Base-by-base conservation (phyloP, 202 grass and related monocot genomes). In the Saccharum hybrid region DNA sequence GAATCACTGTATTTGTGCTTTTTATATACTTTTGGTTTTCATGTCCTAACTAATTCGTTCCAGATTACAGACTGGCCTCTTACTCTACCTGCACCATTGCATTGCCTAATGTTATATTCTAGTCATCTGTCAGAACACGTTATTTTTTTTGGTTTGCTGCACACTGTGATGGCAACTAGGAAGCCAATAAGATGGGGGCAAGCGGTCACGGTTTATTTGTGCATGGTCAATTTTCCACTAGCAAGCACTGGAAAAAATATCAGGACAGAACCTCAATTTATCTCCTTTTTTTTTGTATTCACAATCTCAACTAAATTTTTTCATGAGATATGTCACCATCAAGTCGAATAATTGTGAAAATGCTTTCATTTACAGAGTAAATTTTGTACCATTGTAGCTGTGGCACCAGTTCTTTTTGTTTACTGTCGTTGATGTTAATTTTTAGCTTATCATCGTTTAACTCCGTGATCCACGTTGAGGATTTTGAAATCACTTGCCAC, bases 81-180 rank as follows among this genome's bases (percentile, higher is more conserved):
- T 76, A 62, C 46, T 66, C 43, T 83, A 12, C 49, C 28, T 51
- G 40, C 42, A 76, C 41, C 54, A 10, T 21, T 52, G 7, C 51
- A 30, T 41, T 39, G 16, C 33, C 15, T 45, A 71, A 10, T 82
- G 8, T 42, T 78, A n/a, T 59, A 10, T 73, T 73, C 5, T 18
- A 62, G 9, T 54, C 60, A 38, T 40, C 31, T 76, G 11, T 63
- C 33, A 5, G 45, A 5, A 6, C 59, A 54, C 36, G 14, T 68
- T 83, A 8, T n/a, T 66, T 74, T n/a, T 74, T 74, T 80, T 80
- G 22, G 8, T 26, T 86, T 57, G 8, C 41, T 42, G 31, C 52
- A 61, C 41, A 41, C 15, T 52, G 8, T 28, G 49, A 34, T 51
- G 8, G 49, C 30, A 23, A 48, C 28, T 77, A 33, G 28, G 68